Base-by-base conservation (phyloP, 2,329 filamentous ascomycete genomes). In the Knufia fluminis region DNA sequence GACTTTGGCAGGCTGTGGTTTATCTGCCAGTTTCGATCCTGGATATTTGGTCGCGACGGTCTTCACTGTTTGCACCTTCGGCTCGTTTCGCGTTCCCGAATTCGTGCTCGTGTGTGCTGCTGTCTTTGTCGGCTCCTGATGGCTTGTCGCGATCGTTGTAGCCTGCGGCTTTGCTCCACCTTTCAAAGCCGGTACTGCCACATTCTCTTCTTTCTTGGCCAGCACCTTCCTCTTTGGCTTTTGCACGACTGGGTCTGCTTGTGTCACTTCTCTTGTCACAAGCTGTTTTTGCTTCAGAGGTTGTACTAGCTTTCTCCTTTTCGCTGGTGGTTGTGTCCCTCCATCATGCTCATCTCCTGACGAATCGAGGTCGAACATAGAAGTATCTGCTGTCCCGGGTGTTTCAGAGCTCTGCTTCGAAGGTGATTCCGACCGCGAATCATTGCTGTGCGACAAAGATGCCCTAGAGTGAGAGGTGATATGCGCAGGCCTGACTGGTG, bases 361-460 rank as follows among this genome's bases (percentile, higher is more conserved):
- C 24, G 55, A 56, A 2, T 54, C 50, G 16, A 61, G 49, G 26
- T 62, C 60, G 46, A 59, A 62, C 38, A 55, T 39, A 3, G 52
- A 39, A 16, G 24, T n/a, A 12, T 46, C 28, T 14, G 6, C 22
- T 22, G n/a, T 26, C 3, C 8, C 16, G 6, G 31, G 10, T 10
- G 19, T 9, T 3, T 9, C 28, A 3, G 22, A 23, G 10, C 24
- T 20, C 14, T 17, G 17, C 40, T 42, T 33, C 4, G 36, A 7
- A 8, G 44, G 28, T 16, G 49, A 43, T 10, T 20, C 16, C 3
- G 47, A 23, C 38, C 16, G 16, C 22, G 33, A 12, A 4, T 12
- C 26, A 22, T n/a, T 32, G 17, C 31, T 35, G 17, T 19, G 26
- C 2, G 31, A 32, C 9, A 38, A n/a, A 7, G 44, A 39, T 6